These are phyloP conservation scores for Oryza glaberrima DNA, from an alignment of 176 grass and related monocot genomes.

Conservation along the genomic window DNA sequence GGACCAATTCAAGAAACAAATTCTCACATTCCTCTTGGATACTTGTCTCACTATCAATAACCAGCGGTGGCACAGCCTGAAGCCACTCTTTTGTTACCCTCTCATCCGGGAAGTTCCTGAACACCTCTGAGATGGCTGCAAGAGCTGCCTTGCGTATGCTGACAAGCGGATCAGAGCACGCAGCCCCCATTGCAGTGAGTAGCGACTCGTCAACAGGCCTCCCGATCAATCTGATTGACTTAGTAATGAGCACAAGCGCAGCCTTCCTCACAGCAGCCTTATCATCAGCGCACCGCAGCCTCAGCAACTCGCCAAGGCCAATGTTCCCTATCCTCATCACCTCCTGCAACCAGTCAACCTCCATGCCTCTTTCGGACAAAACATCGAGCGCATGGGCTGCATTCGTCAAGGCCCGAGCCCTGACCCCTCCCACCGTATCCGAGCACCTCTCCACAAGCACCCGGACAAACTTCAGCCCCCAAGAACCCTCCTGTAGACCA, in stretches of 20 bases:
- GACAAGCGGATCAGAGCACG: slow-evolving; percentile 90
- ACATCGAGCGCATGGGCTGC: slow-evolving; percentile 64
- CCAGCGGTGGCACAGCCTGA: slow-evolving; percentile 73
- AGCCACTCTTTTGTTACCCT: slow-evolving; percentile 86
- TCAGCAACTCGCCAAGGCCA: slow-evolving; percentile 67
- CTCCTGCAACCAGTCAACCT: slow-evolving; percentile 44
- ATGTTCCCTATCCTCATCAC: slow-evolving; percentile 52
- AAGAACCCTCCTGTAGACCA: slow-evolving; percentile 43
- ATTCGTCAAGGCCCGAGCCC: slow-evolving; percentile 79
- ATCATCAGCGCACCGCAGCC: slow-evolving; percentile 71
- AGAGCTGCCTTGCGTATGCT: slow-evolving; percentile 93
- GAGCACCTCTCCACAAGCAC: slow-evolving; percentile 74
- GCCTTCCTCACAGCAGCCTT: slow-evolving; percentile 95
- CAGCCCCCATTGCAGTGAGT: slow-evolving; percentile 63
- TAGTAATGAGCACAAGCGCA: slow-evolving; percentile 73
- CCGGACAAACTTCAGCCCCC: slow-evolving; percentile 62
- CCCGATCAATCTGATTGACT: slow-evolving; percentile 68
- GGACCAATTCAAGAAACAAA: slow-evolving; percentile 85
- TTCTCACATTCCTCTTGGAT: slow-evolving; percentile 98
- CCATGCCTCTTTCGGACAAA: slow-evolving; percentile 56
- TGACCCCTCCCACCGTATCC: slow-evolving; percentile 57
- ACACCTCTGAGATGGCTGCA: slow-evolving; percentile 88
- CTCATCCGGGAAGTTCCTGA: slow-evolving; percentile 72
- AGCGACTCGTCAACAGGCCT: slow-evolving; percentile 65
- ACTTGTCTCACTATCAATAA: slow-evolving; percentile 85